Evolutionary conservation across 1,284 basidiomycete genomes (phyloP), one percentile per base, ranked within the genome.

Genomic region (Mycena citricolor): DNA sequence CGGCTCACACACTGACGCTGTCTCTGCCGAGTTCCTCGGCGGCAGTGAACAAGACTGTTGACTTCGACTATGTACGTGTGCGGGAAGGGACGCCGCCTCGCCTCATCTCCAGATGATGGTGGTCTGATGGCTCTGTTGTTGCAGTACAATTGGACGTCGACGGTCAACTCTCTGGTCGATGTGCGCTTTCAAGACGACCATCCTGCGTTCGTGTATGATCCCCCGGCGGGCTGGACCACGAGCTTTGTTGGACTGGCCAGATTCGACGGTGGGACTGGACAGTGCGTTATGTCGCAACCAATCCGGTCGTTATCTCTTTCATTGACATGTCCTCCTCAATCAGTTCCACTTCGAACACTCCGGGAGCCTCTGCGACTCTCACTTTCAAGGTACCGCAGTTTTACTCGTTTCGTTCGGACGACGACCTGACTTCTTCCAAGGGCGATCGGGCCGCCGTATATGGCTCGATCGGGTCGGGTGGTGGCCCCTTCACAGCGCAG

Each of bases 11-110:
- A 1, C 26, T 47, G 8, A 38, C 33, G 2, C 38, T 42, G 5
- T 31, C 34, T 12, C 7, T 24, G 1, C 11, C 26, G n/a, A n/a
- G n/a, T n/a, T n/a, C n/a, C n/a, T n/a, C n/a, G 7, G 20, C 8
- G n/a, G n/a, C n/a, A 22, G 24, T 16, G 5, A 21, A 6, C 32
- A 23, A 8, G n/a, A 37, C 28, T 7, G n/a, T 42, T 31, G 14
- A 48, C 21, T 20, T 48, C 4, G 46, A 48, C 8, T 43, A 37
- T 31, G 46, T 48, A 16, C 8, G 46, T 11, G n/a, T n/a, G n/a
- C n/a, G n/a, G n/a, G n/a, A n/a, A n/a, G n/a, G n/a, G n/a, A n/a
- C n/a, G n/a, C n/a, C n/a, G n/a, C n/a, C n/a, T n/a, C n/a, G n/a
- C n/a, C n/a, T n/a, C n/a, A n/a, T n/a, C n/a, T n/a, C n/a, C n/a